Evolutionary conservation across 2,329 filamentous ascomycete species (phyloP).

Genomic region (Aspergillus terreus): DNA sequence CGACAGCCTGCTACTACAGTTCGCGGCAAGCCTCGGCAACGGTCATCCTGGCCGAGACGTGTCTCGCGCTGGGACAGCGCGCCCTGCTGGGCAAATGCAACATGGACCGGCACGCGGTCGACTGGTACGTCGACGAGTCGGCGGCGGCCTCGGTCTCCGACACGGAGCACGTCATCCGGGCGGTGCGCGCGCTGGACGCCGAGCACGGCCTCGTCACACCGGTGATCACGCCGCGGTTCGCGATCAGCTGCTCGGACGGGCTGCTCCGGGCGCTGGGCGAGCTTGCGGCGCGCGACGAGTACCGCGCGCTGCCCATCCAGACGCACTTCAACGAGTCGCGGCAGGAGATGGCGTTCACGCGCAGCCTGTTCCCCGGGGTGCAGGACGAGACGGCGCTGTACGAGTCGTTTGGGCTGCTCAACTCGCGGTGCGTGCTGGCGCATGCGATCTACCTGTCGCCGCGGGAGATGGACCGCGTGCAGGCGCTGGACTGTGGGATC

Average conservation of each 20-base stretch:
- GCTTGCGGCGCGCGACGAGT: conserved; percentile 41
- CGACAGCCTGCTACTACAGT: conserved; percentile 36
- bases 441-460: conserved; percentile 63
- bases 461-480: conserved; percentile 51
- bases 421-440: conserved; percentile 56
- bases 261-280: conserved; percentile 55
- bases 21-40: conserved; percentile 29
- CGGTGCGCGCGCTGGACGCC: conserved; percentile 47
- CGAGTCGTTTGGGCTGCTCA: conserved; percentile 52
- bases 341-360: conserved; percentile 57
- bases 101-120: conserved; percentile 43
- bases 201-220: conserved; percentile 42
- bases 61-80: conserved; percentile 29
- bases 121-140: conserved; percentile 50
- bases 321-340: conserved; percentile 66
- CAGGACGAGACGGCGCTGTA: conserved; percentile 60
- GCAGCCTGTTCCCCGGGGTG: conserved; percentile 54
- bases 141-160: conserved; percentile 48
- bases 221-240: conserved; percentile 58
- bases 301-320: conserved; percentile 56
- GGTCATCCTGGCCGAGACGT: conserved; percentile 31
- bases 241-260: conserved; percentile 56
- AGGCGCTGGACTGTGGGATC: conserved; percentile 52
- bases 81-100: conserved; percentile 36
- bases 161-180: conserved; percentile 49